These are phyloP conservation scores for Ganoderma multipileum DNA, from an alignment of 1,284 basidiomycete species.

Conservation along the genomic window DNA sequence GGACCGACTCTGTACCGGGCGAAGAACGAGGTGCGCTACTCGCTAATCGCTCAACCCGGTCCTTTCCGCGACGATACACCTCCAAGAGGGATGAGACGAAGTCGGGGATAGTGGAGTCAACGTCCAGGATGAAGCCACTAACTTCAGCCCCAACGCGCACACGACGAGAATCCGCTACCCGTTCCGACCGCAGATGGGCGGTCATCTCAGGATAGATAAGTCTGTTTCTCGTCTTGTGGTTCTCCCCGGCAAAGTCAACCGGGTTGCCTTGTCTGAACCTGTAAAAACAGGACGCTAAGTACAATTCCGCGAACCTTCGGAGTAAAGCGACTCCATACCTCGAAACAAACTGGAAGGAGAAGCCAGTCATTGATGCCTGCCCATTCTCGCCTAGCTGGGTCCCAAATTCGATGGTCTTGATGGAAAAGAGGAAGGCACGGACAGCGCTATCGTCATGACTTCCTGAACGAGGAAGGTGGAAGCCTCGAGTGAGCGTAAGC, in stretches of 20 bases:
- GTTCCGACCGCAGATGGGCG: slow-evolving; percentile 73
- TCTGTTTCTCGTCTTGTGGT: slow-evolving; percentile 76
- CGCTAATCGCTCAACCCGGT: slow-evolving; percentile 71
- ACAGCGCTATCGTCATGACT: slow-evolving; percentile 52
- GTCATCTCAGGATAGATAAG: slow-evolving; percentile 84
- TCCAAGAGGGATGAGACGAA: slow-evolving; percentile 84
- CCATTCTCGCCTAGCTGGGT: slow-evolving; percentile 83
- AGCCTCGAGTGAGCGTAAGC: slow-evolving; percentile 60
- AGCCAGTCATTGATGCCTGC: slow-evolving; percentile 70
- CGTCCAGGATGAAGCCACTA: slow-evolving; percentile 85
- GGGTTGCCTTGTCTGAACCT: slow-evolving; percentile 81
- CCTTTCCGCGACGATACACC: slow-evolving; percentile 85
- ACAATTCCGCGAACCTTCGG: slow-evolving; percentile 8
- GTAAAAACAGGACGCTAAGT: slow-evolving; percentile 10
- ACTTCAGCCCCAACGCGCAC: slow-evolving; percentile 78
- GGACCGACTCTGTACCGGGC: slow-evolving; percentile 37
- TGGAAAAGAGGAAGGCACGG: slow-evolving; percentile 85
- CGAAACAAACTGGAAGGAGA: slow-evolving; percentile 87
- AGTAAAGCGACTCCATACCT: slow-evolving; percentile 52
- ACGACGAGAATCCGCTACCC: slow-evolving; percentile 56
- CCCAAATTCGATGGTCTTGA: slow-evolving; percentile 75
- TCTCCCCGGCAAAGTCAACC: slow-evolving; percentile 75
- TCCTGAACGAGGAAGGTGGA: slow-evolving; percentile 51
- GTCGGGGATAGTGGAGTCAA: slow-evolving; percentile 84
- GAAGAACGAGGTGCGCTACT: slow-evolving; percentile 55